These are phyloP conservation scores for Uronychia setigera DNA, from an alignment of 73 alveolate genomes.

Conservation along the genomic window DNA sequence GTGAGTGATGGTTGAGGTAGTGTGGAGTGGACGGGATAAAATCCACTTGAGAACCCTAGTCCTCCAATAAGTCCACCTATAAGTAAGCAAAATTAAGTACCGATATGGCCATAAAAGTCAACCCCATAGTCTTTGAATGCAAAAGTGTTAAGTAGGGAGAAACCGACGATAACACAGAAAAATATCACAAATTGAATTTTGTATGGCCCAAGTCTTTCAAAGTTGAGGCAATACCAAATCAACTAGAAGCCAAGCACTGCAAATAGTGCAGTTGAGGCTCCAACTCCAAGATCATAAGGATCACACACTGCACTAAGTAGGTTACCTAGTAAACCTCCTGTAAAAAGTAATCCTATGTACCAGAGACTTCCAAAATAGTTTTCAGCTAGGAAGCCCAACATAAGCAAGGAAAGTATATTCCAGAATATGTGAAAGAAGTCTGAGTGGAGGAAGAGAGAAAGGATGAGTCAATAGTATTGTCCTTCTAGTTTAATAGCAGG, in stretches of 20 bases:
- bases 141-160: conserved; percentile 29
- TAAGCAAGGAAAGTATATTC: conserved; percentile 34
- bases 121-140: conserved; percentile 15
- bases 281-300: conserved; percentile 43
- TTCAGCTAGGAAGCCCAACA: conserved; percentile 36
- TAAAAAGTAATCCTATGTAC: conserved; percentile 6
- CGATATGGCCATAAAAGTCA: conserved; percentile 36
- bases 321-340: conserved; percentile 34
- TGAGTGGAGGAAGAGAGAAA: conserved; percentile 42
- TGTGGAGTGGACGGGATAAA: too few species aligned
- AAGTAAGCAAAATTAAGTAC: too few species aligned
- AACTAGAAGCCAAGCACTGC: conserved; percentile 21
- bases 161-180: conserved; percentile 20
- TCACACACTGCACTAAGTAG: conserved; percentile 24
- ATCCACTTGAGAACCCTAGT: too few species aligned
- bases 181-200: conserved; percentile 23
- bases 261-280: conserved; percentile 38
- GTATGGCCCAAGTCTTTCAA: conserved; percentile 27
- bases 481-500: conserved; percentile 34
- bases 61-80: too few species aligned
- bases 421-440: conserved; percentile 37
- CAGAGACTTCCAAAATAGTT: conserved; percentile 9
- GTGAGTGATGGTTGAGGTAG: too few species aligned
- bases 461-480: conserved; percentile 15
- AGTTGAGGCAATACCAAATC: conserved; percentile 31